Evolutionary conservation across 352 stramenopile genomes (phyloP), one percentile per base, ranked within the genome.

Genomic region (Phytophthora macrochlamydospora): DNA sequence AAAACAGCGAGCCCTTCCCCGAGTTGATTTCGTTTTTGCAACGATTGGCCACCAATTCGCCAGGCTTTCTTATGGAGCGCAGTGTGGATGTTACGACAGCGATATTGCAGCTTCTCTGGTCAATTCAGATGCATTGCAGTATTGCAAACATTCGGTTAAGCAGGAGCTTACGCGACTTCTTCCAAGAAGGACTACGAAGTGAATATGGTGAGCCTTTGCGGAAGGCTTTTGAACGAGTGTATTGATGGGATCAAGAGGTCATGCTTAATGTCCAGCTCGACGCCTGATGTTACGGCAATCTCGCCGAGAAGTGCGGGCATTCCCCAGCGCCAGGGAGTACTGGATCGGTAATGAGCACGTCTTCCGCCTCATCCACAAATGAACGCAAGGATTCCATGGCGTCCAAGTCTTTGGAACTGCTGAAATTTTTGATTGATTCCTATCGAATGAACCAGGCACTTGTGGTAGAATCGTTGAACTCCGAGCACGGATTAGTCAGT

Each of bases 341-440:
- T 40, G 67, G 53, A 43, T 61, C 62, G 51, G 37, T 54, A 33
- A 49, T 54, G 37, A 59, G 53, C 40, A 12, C 38, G 60, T 49
- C 44, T 43, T 72, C 46, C 30, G 45, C 53, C 55, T 59, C 57
- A 4, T 62, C 50, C 3, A 59, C 50, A 57, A 68, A 42, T 35
- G 71, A 68, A 29, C 18, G 62, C n/a, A 83, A 76, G 43, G 75
- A 83, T 44, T 67, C 65, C 5, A 71, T 74, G 29, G 81, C 83
- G 2, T 92, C 83, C 9, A 92, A 92, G 37, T 83, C 87, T 5
- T 70, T 94, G 52, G 89, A 96, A 56, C 60, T 94, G 44, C 75
- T 96, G 12, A 92, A 93, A 62, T 93, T 96, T 38, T 58, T 96
- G n/a, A 89, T 96, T 32, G 85, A 94, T 51, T 93, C 89, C 13